Evolutionary conservation across 345 rosid species (phyloP), one percentile per base, ranked within the genome.

Genomic region (Euphorbia peplus): DNA sequence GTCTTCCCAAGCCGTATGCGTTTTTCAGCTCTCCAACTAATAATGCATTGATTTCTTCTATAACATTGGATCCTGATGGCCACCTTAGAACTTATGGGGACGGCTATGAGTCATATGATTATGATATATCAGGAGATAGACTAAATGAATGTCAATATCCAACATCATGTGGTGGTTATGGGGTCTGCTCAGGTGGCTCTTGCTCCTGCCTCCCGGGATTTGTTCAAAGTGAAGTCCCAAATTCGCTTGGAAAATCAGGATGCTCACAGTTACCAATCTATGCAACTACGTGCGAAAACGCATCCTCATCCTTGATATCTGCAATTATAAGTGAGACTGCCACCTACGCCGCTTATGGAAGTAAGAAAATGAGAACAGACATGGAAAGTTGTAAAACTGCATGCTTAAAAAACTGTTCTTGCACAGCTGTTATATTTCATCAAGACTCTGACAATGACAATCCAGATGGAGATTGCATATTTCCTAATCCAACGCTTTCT

Each of bases 1-100:
- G 3, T 32, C 37, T 32, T 32, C 37, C 37, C 6, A 32, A 32
- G 37, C 37, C 37, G 6, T 32, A 32, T 6, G 37, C 6, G 37
- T 32, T 32, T 6, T 32, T 32, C 6, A 24, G 4, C 14, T 25
- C 37, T 56, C 0, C 29, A 13, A 26, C 0, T 3, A 56, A 56
- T 56, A 2, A 32, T 32, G 13, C 29, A 53, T 4, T 4, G 8
- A 60, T 22, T 0, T 4, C 5, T 46, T 28, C 14, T 16, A 18
- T 64, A 39, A 64, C 47, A 64, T 48, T 47, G 0, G 42, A 64
- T 64, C 18, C 42, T 11, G 68, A 64, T 64, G 68, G 68, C 13
- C 68, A 64, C 48, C 41, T 64, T 12, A 64, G 32, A 48, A 2
- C 48, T 50, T 64, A 47, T 47, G 56, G 29, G 18, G 55, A 15